Evolutionary conservation across 495 filamentous ascomycete species (phyloP), one percentile per base, ranked within the genome.

Genomic region (Massariosphaeria phaeospora): DNA sequence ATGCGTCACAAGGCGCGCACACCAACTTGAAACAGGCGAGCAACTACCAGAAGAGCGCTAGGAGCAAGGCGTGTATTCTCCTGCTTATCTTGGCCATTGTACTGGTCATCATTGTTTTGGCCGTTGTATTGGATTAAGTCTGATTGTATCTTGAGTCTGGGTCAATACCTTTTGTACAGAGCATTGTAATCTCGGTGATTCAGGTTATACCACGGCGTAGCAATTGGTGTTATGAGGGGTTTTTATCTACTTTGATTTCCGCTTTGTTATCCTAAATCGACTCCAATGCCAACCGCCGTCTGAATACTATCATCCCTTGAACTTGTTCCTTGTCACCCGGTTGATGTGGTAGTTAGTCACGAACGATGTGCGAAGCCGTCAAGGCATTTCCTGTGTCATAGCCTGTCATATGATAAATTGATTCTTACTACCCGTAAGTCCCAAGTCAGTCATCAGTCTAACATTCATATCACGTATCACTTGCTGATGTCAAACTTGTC

Each of bases 61-160:
- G 93, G 60, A 88, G 85, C 69, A 95, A 91, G 74, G 87, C 86
- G 21, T 97, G 91, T 66, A 95, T 89, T 65, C 75, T 99, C 67
- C 69, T 99, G 54, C 66, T 99, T n/a, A 89, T 99, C 43, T 67
- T 99, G 67, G 85, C 84, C 9, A 78, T 97, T 23, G 90, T 99
- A 47, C 69, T 96, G 56, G 80, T 85, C 9, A 86, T 99, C 50
- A 84, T 99, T 26, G 74, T 99, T 39, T 72, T 97, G 53, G 93
- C 94, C 15, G 86, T 89, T 36, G 79, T 83, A 50, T 65, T 91
- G 59, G 85, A 84, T 36, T 86, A 64, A 47, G 1, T 38, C 29
- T 20, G 17, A 8, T 29, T 27, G n/a, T 20, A 3, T 43, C 15
- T 13, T 6, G n/a, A 26, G 29, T 15, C 26, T 24, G 13, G 18